Conservation (phyloP, 305 asterid species). For the Fraxinus xanthoxyloides region DNA sequence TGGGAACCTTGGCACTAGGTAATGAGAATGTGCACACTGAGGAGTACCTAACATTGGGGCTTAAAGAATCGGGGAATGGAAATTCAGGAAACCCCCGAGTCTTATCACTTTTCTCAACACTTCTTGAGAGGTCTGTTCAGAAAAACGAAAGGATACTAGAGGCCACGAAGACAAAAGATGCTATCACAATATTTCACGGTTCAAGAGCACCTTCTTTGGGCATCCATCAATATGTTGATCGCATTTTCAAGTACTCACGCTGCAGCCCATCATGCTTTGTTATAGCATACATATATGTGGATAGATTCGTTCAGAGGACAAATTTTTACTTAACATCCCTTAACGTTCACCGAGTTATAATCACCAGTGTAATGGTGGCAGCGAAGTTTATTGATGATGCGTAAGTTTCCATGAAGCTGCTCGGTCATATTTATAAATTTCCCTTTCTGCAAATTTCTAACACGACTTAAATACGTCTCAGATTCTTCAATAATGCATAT, state of each 20-base stretch:
- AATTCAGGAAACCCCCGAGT: conserved; percentile 58
- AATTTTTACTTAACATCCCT: conserved; percentile 55
- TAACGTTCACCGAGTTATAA: conserved; percentile 78
- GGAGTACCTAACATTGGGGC: conserved; percentile 53
- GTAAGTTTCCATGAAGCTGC: conserved; percentile 43
- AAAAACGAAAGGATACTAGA: conserved; percentile 58
- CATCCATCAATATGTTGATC: conserved; percentile 71
- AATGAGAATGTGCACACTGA: conserved; percentile 33
- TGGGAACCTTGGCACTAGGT: conserved; percentile 58
- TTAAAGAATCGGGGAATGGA: conserved; percentile 44
- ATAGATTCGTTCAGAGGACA: conserved; percentile 57
- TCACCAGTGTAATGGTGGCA: conserved; percentile 84
- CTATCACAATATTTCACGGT: conserved; percentile 74
- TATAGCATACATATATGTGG: conserved; percentile 71
- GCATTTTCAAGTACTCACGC: conserved; percentile 80
- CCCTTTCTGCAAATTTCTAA: conserved; percentile 3
- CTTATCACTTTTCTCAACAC: conserved; percentile 56
- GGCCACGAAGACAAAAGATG: conserved; percentile 49
- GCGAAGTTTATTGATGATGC: conserved; percentile 90
- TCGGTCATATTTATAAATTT: background rate
- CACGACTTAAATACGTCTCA: conserved; percentile 28
- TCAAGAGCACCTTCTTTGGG: conserved; percentile 72
- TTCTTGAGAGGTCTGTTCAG: conserved; percentile 68
- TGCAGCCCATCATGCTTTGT: conserved; percentile 95
- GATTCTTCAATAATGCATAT: conserved; percentile 81